phyloP scores from a whole-genome alignment of 192 early-diverging fungal genomes.

The Rhizophagus sp. region DNA sequence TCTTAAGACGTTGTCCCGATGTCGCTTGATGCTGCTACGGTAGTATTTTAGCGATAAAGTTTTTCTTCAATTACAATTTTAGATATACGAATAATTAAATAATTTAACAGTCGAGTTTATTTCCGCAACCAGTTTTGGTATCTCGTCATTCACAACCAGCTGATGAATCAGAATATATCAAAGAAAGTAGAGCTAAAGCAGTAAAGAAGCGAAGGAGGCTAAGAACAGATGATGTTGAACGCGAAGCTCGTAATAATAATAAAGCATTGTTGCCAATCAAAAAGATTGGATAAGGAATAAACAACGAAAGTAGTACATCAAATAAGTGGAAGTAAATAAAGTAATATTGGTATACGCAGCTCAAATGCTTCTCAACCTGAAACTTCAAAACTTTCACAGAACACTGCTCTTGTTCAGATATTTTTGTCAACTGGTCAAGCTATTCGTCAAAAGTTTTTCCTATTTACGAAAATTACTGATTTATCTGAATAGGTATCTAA shows the following conservation, averaged over 20 bases:
- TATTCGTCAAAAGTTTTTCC: background rate
- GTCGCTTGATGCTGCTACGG: too few species aligned
- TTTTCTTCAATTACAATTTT: background rate
- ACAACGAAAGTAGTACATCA: background rate
- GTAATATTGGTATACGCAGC: background rate
- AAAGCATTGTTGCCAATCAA: constrained; percentile 8
- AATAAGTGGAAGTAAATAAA: background rate
- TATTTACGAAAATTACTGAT: background rate
- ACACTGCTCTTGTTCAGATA: background rate
- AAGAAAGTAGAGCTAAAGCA: background rate
- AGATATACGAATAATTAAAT: background rate
- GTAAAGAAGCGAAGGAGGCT: background rate
- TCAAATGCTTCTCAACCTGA: background rate
- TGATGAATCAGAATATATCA: background rate
- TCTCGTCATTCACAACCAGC: constrained; percentile 2
- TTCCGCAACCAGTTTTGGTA: background rate
- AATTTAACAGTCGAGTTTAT: background rate
- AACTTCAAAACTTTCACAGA: background rate
- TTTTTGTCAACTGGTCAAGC: constrained; percentile 1
- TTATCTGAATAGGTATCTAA: background rate
- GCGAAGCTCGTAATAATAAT: background rate
- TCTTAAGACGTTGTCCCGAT: background rate
- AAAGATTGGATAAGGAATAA: background rate
- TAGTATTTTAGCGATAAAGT: too few species aligned
- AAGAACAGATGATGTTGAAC: background rate